phyloP scores from a whole-genome alignment of 2,329 filamentous ascomycete species.

The Fonsecaea nubica region DNA sequence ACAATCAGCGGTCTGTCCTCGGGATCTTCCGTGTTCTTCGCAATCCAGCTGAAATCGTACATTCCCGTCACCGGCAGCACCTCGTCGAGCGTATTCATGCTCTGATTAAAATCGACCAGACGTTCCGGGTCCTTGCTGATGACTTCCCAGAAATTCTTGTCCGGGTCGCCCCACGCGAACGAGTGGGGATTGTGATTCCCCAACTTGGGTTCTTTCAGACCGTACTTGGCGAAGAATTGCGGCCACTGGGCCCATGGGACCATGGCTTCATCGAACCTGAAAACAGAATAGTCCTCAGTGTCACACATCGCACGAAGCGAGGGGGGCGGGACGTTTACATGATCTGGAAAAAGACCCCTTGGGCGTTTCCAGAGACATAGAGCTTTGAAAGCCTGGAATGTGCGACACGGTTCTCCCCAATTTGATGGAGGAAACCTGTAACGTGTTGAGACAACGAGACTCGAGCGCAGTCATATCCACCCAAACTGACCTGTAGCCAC shows the following conservation, averaged over 20 bases:
- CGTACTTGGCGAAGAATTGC: background rate
- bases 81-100: conserved; percentile 35
- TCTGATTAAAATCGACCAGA: conserved; percentile 36
- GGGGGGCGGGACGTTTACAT: conserved; percentile 1
- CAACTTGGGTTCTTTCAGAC: conserved; percentile 1
- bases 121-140: background rate
- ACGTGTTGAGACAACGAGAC: background rate
- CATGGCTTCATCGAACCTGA: conserved; percentile 2
- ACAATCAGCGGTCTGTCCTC: background rate
- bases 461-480: background rate
- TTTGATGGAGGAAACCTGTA: conserved; percentile 3
- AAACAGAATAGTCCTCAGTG: conserved; percentile 3
- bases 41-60: conserved; percentile 27
- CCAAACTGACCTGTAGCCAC: conserved; percentile 1
- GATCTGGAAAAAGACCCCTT: conserved; percentile 3
- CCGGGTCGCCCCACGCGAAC: background rate
- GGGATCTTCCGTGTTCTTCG: conserved; percentile 1
- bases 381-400: conserved; percentile 2
- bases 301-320: conserved; percentile 1
- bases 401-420: background rate
- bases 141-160: conserved; percentile 1
- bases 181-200: conserved; percentile 1
- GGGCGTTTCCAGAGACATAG: conserved; percentile 3
- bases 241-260: conserved; percentile 1
- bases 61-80: conserved; percentile 38